Conservation (phyloP, 305 asterid species). For the Solanum hybrid region DNA sequence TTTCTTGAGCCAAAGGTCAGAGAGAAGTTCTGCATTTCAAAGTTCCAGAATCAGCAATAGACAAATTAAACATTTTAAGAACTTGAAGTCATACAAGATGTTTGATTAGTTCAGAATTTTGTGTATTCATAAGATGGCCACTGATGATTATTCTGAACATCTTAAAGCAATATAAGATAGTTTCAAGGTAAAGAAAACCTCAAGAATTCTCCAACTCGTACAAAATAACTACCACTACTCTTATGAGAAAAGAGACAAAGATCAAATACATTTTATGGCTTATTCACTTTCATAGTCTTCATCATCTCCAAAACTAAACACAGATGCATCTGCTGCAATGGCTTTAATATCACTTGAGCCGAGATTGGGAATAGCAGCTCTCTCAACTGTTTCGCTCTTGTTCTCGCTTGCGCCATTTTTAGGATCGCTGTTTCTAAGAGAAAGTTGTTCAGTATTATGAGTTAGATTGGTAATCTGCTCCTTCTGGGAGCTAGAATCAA, state of each 20-base stretch:
- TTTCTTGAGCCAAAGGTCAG: not conserved
- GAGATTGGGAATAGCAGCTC: slow-evolving; percentile 39
- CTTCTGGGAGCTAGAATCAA: slow-evolving; percentile 20
- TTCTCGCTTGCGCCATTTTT: slow-evolving; percentile 15
- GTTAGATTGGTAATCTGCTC: slow-evolving; percentile 31
- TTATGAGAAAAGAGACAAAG: slow-evolving; percentile 48
- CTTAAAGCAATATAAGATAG: slow-evolving; percentile 36
- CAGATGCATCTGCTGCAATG: slow-evolving; percentile 98
- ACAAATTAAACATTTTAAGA: slow-evolving; percentile 52
- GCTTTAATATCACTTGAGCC: slow-evolving; percentile 76
- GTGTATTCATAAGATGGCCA: slow-evolving; percentile 43
- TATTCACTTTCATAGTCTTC: slow-evolving; percentile 84
- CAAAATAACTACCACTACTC: slow-evolving; percentile 44
- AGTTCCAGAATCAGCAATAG: slow-evolving; percentile 45
- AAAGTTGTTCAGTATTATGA: slow-evolving; percentile 42
- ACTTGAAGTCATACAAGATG: slow-evolving; percentile 42
- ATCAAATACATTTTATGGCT: not conserved
- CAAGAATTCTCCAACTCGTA: slow-evolving; percentile 42
- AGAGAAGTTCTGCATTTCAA: slow-evolving; percentile 40
- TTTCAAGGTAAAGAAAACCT: slow-evolving; percentile 30
- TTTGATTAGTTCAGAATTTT: slow-evolving; percentile 7
- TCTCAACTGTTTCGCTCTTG: slow-evolving; percentile 24
- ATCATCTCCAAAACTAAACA: slow-evolving; percentile 91
- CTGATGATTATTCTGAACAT: slow-evolving; percentile 9
- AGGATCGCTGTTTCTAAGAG: slow-evolving; percentile 28